Evolutionary conservation across 2,329 filamentous ascomycete species (phyloP), one percentile per base, ranked within the genome.

Genomic region (Fusarium sp.): DNA sequence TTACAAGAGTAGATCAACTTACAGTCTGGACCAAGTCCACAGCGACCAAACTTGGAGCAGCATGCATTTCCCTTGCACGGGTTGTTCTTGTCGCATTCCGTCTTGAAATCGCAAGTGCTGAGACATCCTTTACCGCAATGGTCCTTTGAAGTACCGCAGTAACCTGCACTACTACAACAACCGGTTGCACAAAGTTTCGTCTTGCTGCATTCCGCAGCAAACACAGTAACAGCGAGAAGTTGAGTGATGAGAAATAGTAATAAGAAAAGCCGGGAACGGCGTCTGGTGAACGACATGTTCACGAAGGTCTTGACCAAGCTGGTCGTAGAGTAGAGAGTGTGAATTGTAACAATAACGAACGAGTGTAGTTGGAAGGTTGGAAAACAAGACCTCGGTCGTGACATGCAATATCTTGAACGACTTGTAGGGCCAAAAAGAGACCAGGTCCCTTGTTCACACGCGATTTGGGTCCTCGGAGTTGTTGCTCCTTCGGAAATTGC

Each of bases 51-150:
- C 32, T 70, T 44, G 43, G 50, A 64, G 46, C 74, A 77, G 61
- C 74, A 78, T 0, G 73, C 68, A 28, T 74, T 72, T 2, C 73
- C 63, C 28, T 50, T 38, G 10, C 73, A 75, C 47, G 74, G 76
- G 42, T 58, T 64, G 15, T 50, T 40, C 19, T 70, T 68, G 38
- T 76, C 61, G 42, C 73, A 76, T 36, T 71, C 68, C 5, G 48
- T 44, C 41, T 74, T 72, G 39, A 60, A 58, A 28, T 68, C 57
- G 45, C 73, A 75, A 22, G 55, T 48, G 50, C 63, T 58, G 58
- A 68, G 58, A 58, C 63, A 56, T 40, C 53, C 49, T 31, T 58
- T 49, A 6, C 57, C 49, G 11, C 24, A 50, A 28, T 50, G 24
- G n/a, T 50, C 29, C 2, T 63, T 67, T 0, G 68, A 69, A 13